A percentile compares a stretch with the other conserved stretches of the same genome.
These are phyloP conservation scores for Jimgerdemannia flammicorona DNA, from an alignment of 192 early-diverging fungal species.

Conservation along the genomic window DNA sequence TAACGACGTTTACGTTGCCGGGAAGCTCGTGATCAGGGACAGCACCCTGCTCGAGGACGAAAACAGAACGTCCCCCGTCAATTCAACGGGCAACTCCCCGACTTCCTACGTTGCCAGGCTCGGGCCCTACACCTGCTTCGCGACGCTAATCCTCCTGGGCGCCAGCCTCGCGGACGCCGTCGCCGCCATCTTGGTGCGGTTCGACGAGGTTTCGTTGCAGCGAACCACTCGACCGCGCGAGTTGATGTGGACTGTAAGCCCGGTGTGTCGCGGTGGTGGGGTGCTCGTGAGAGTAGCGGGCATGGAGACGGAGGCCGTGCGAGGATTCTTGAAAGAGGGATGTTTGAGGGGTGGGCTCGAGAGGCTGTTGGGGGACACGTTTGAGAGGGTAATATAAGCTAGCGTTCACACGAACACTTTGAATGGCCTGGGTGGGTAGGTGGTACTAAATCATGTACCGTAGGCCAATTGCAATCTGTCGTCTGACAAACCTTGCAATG, in stretches of 20 bases:
- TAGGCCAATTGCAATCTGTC: too few relatives aligned
- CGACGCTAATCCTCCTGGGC: slow-evolving; percentile 59
- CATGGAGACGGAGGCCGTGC: slow-evolving; percentile 28
- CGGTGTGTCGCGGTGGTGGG: slow-evolving; percentile 17
- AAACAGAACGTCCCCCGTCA: slow-evolving; percentile 11
- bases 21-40: slow-evolving; percentile 31
- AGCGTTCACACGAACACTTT: too few relatives aligned
- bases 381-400: neutral
- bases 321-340: slow-evolving; percentile 32
- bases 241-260: slow-evolving; percentile 17
- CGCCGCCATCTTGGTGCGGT: slow-evolving; percentile 9
- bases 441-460: too few relatives aligned
- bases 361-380: neutral
- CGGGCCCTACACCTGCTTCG: slow-evolving; percentile 56
- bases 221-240: slow-evolving; percentile 6
- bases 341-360: slow-evolving; percentile 10
- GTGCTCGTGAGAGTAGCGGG: slow-evolving; percentile 30
- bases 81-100: neutral
- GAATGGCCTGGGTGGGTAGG: too few relatives aligned
- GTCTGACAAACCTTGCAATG: too few relatives aligned
- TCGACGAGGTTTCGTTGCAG: slow-evolving; percentile 17
- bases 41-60: slow-evolving; percentile 43
- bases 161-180: slow-evolving; percentile 13
- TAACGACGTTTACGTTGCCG: slow-evolving; percentile 23
- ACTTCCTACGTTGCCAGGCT: slow-evolving; percentile 51